phyloP scores from a whole-genome alignment of 768 basidiomycete species.

The Lactarius hengduanensis region DNA sequence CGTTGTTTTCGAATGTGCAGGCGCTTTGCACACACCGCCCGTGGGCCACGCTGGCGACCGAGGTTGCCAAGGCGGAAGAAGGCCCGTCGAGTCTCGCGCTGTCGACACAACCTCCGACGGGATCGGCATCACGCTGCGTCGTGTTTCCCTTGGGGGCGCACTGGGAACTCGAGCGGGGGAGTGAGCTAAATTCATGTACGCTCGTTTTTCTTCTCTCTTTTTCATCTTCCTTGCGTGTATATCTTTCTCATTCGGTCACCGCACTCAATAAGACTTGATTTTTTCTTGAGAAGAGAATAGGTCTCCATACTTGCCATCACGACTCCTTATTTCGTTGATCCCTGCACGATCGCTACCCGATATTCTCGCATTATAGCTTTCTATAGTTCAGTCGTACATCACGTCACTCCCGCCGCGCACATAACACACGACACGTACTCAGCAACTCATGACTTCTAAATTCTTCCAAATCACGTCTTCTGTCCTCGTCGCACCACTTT shows the following conservation, averaged over 20 bases:
- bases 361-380: background rate
- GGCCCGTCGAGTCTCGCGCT: no score
- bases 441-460: no score
- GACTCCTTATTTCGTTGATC: background rate
- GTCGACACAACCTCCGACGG: no score
- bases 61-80: constrained; percentile 38
- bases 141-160: no score
- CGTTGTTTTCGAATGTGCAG: constrained; percentile 32
- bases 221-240: no score
- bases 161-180: constrained; percentile 1
- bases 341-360: background rate
- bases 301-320: background rate
- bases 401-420: background rate
- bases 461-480: no score
- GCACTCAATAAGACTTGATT: background rate
- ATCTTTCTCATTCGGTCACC: no score
- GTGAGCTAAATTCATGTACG: no score
- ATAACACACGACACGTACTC: background rate
- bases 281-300: background rate
- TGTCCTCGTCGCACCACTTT: no score
- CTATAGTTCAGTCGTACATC: background rate
- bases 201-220: background rate
- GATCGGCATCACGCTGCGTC: no score
- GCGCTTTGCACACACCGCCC: constrained; percentile 32
- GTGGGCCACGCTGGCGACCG: constrained; percentile 41